Evolutionary conservation across 306 rosid genomes (phyloP), one percentile per base, ranked within the genome.

Genomic region (Comarum palustre): DNA sequence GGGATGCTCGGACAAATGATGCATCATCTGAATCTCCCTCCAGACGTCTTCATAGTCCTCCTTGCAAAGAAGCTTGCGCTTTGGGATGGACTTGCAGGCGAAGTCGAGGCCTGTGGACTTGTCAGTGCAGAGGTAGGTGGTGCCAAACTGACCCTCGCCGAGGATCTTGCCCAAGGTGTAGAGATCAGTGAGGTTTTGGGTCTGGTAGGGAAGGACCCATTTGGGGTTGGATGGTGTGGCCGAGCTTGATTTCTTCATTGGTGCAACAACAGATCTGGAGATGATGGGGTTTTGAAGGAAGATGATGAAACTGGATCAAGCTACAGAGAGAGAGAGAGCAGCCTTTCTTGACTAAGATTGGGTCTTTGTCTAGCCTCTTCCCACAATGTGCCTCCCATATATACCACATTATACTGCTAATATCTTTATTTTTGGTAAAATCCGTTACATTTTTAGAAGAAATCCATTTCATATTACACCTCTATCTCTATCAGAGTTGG

Each of bases 11-110:
- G 87, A 84, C 43, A 84, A 57, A 48, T 84, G 87, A 71, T 81
- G 87, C 87, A 84, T 84, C 66, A 84, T 84, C 85, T 84, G 84
- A 81, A 84, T 81, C 83, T 81, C 87, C 36, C 87, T 73, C 85
- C 85, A 78, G 10, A 80, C 82, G 36, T 84, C 87, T 2, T 84
- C 85, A 15, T 77, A 78, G 65, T 84, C 87, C 20, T 84, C 85
- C 14, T 54, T 24, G 74, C 82, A 84, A 5, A 84, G 29, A 9
- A 84, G 87, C 80, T 84, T 84, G 10, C 87, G 78, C 62, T 84
- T 84, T 0, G 87, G 87, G 80, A 84, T 84, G 43, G 85, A 70
- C 34, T 84, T 84, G 75, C 87, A 74, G 70, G 85, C 87, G n/a
- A 66, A 80, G 14, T 50, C 32, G n/a, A 11, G 55, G 14, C 85